Evolutionary conservation across 495 filamentous ascomycete genomes (phyloP).

Genomic region (Podospora pseudopauciseta): DNA sequence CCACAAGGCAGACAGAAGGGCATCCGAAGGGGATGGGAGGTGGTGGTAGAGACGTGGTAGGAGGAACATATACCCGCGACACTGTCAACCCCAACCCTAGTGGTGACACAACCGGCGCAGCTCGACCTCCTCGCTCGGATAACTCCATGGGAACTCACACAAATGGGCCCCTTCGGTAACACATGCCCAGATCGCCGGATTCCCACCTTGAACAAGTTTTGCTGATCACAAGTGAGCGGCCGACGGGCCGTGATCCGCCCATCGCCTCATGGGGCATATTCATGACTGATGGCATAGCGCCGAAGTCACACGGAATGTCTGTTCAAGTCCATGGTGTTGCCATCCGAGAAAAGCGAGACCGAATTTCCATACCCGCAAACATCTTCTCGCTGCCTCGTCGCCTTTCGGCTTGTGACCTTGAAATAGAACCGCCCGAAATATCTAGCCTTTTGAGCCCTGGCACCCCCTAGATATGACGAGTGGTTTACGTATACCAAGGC

Average conservation of each 20-base stretch:
- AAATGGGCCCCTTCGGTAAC: background rate
- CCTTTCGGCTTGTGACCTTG: background rate
- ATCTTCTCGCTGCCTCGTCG: background rate
- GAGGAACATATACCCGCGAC: background rate
- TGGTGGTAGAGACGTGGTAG: background rate
- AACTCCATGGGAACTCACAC: background rate
- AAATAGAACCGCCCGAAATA: background rate
- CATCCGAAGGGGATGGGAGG: background rate
- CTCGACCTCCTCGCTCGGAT: background rate
- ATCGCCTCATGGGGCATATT: background rate
- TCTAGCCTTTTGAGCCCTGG: background rate
- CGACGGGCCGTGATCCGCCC: background rate
- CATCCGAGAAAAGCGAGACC: background rate
- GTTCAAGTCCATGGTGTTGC: background rate
- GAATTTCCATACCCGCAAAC: background rate
- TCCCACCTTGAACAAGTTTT: background rate
- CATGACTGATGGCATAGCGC: background rate
- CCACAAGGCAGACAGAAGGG: conserved; percentile 3
- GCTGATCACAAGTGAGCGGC: background rate
- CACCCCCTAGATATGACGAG: background rate
- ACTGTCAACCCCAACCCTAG: background rate
- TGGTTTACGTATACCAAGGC: background rate
- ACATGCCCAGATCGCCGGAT: background rate
- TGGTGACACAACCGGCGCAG: background rate
- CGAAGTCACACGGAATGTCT: background rate